Percentiles rank a stretch among this genome's conserved stretches.
phyloP scores from a whole-genome alignment of 306 rosid genomes.

The Lupinus albus region DNA sequence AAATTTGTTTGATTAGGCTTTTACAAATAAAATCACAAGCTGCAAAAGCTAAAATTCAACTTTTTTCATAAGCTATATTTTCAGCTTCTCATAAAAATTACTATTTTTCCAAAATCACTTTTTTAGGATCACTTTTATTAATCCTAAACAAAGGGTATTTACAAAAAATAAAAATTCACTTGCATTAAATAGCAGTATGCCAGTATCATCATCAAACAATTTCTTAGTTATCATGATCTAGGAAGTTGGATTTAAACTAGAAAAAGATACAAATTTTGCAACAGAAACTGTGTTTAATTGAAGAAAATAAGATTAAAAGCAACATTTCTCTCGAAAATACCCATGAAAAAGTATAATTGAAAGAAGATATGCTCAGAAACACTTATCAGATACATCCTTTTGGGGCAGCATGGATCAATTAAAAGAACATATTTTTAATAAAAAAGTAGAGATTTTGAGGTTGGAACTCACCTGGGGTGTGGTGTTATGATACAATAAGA shows the following conservation, averaged over 20 bases:
- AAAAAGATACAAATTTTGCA: constrained; percentile 11
- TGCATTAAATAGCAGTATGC: constrained; percentile 26
- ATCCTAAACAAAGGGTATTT: too few relatives aligned
- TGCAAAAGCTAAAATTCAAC: too few relatives aligned
- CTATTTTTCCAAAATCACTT: too few relatives aligned
- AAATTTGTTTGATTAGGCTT: too few relatives aligned
- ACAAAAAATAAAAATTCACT: constrained; percentile 3
- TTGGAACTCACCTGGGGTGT: constrained; percentile 43
- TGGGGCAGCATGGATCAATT: constrained; percentile 18
- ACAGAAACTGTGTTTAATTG: not conserved
- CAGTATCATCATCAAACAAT: constrained; percentile 21
- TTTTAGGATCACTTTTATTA: too few relatives aligned
- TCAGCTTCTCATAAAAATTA: too few relatives aligned
- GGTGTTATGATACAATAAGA: constrained; percentile 26
- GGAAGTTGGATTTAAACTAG: not conserved
- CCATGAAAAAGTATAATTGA: constrained; percentile 11
- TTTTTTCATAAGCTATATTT: too few relatives aligned
- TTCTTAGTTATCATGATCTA: not conserved
- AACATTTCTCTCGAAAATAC: constrained; percentile 9
- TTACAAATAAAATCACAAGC: too few relatives aligned
- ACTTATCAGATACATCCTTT: not conserved
- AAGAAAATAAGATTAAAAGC: constrained; percentile 13
- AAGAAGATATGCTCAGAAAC: constrained; percentile 9
- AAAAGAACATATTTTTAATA: not conserved
- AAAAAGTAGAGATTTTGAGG: constrained; percentile 3